Evolutionary conservation across 768 basidiomycete species (phyloP), one percentile per base, ranked within the genome.

Genomic region (Pisolithus orientalis): DNA sequence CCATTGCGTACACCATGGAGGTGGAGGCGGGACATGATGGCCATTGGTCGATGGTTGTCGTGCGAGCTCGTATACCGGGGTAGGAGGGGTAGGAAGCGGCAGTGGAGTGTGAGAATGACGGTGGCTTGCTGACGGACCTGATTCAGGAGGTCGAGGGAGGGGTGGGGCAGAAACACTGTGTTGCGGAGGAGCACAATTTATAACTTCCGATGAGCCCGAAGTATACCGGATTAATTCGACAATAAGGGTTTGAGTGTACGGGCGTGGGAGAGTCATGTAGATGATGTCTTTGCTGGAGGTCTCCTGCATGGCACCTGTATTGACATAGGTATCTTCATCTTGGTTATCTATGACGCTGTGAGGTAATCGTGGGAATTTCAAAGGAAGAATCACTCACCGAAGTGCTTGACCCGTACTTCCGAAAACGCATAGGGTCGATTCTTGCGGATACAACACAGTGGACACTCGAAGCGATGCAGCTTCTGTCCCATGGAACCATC

Each of bases 381-480:
- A 47, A 17, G 14, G 52, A 44, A 56, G 50, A 44, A 73, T 4
- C 13, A 5, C 77, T 31, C 53, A 85, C 85, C 76, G 17, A 77
- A 68, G 57, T 85, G 79, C 55, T 78, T 79, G 7, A 91, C 84
- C 39, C 89, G 79, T 21, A 92, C 79, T 59, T 91, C 87, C 1
- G 87, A 87, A 61, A 83, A 84, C 27, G 78, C 78, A 60, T 91
- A 93, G 6, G 71, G 67, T 53, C 77, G 77, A 53, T 82, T 85
- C 72, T 86, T 90, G 47, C 86, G 79, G 58, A 90, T 66, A 65
- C 83, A 84, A 62, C 90, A 92, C 17, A 92, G 65, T 0, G 90
- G 90, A 60, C 90, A 92, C 54, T 74, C 75, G 69, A 84, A 87
- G n/a, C 69, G 66, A 47, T 57, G 65, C 57, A 62, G 61, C 59